Evolutionary conservation across 768 basidiomycete genomes (phyloP).

Genomic region (Rhodotorula sphaerocarpa): DNA sequence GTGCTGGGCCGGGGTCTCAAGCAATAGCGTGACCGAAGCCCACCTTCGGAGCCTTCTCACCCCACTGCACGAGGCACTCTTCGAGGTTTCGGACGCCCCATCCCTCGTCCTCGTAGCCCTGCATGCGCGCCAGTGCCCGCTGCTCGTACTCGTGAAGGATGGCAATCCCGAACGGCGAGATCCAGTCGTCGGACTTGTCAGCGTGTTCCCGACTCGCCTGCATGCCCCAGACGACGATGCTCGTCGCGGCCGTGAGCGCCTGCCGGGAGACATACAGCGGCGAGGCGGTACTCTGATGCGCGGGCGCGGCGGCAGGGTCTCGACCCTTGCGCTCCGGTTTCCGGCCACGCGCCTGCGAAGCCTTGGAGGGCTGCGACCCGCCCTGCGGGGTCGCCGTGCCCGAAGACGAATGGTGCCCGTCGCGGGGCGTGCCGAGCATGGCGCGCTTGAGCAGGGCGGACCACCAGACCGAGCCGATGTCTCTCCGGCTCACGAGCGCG

Average conservation of each 20-base stretch:
- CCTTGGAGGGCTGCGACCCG: not conserved
- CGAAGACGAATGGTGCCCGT: not conserved
- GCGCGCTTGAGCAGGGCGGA: constrained; percentile 15
- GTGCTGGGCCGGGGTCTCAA: too few species aligned
- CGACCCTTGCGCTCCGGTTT: constrained; percentile 19
- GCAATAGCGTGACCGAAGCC: not conserved
- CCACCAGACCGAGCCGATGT: constrained; percentile 32
- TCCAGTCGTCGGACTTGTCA: constrained; percentile 3
- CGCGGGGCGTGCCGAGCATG: constrained; percentile 28
- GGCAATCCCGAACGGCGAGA: constrained; percentile 16
- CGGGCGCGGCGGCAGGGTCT: not conserved
- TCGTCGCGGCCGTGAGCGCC: constrained; percentile 15
- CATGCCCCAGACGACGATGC: constrained; percentile 34
- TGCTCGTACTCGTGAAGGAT: constrained; percentile 29
- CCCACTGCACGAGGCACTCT: constrained; percentile 29
- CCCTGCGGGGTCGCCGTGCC: too few species aligned
- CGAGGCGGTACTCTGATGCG: not conserved
- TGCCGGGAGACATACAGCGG: constrained; percentile 26
- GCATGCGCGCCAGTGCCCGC: constrained; percentile 17
- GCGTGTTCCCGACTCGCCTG: not conserved
- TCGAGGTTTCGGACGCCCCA: constrained; percentile 31
- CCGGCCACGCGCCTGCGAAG: constrained; percentile 1
- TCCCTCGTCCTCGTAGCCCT: constrained; percentile 21
- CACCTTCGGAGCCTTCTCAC: constrained; percentile 23
- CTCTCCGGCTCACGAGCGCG: constrained; percentile 19